Percentiles rank a stretch among this genome's conserved stretches.
Evolutionary conservation across 805 yeast species (phyloP).

Genomic region (Candida golubevii): DNA sequence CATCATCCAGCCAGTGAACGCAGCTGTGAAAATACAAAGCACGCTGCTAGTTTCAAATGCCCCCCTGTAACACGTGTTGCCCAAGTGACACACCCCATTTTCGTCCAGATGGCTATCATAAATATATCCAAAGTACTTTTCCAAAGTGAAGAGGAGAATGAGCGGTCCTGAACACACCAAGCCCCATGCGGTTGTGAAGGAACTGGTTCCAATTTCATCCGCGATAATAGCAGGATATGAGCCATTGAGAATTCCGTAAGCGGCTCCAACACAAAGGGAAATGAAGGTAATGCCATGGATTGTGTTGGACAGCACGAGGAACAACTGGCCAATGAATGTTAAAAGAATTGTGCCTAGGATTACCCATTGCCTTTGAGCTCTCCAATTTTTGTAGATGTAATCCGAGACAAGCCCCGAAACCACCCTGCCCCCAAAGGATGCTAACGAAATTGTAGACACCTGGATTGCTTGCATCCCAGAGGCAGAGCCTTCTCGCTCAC

Average conservation of each 20-base stretch:
- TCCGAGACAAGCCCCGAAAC: slow-evolving; percentile 66
- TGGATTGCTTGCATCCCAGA: slow-evolving; percentile 63
- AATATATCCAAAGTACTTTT: slow-evolving; percentile 51
- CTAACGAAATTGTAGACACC: slow-evolving; percentile 61
- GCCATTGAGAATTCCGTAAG: slow-evolving; percentile 71
- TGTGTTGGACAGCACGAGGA: slow-evolving; percentile 23
- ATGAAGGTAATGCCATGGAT: slow-evolving; percentile 27
- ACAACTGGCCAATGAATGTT: slow-evolving; percentile 35
- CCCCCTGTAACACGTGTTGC: slow-evolving; percentile 35
- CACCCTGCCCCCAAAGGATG: slow-evolving; percentile 63
- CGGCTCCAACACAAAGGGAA: slow-evolving; percentile 55
- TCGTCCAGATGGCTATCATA: slow-evolving; percentile 45
- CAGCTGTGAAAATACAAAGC: slow-evolving; percentile 25
- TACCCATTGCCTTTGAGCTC: slow-evolving; percentile 65
- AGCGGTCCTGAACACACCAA: slow-evolving; percentile 69
- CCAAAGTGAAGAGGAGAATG: slow-evolving; percentile 47
- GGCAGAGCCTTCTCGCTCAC: slow-evolving; percentile 34
- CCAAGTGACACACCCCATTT: slow-evolving; percentile 35
- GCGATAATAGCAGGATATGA: slow-evolving; percentile 73
- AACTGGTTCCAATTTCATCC: slow-evolving; percentile 62
- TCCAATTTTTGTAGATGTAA: slow-evolving; percentile 44
- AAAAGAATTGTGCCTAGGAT: slow-evolving; percentile 41
- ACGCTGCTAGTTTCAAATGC: slow-evolving; percentile 32
- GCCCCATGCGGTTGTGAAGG: slow-evolving; percentile 76
- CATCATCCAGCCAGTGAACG: slow-evolving; percentile 23